These are phyloP conservation scores for Luvunga scandens DNA, from an alignment of 345 rosid species.

Conservation along the genomic window DNA sequence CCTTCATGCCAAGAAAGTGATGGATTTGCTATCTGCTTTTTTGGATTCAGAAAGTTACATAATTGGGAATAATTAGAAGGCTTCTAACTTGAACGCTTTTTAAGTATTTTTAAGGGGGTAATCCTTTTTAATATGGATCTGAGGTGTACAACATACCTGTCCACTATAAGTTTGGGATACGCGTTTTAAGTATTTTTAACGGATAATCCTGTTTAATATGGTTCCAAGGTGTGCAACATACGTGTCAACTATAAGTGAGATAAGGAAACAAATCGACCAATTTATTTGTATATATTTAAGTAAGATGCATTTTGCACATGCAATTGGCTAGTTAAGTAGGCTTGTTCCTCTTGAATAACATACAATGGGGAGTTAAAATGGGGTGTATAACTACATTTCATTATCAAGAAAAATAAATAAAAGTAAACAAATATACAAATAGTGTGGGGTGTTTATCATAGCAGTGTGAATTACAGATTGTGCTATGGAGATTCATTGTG, in stretches of 20 bases:
- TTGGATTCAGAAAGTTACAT: background rate
- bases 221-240: background rate
- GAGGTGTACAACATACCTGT: background rate
- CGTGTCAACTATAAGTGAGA: background rate
- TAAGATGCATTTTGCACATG: background rate
- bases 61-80: background rate
- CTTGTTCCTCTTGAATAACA: background rate
- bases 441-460: background rate
- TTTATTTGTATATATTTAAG: background rate
- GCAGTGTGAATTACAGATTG: background rate
- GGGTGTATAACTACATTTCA: background rate
- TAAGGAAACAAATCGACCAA: background rate
- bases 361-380: background rate
- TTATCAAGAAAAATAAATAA: background rate
- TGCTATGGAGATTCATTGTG: background rate
- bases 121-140: background rate
- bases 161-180: background rate
- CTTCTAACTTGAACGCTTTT: background rate
- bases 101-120: background rate
- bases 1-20: slow-evolving; percentile 4
- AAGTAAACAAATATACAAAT: background rate
- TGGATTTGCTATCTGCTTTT: background rate
- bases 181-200: background rate
- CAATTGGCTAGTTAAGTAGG: background rate
- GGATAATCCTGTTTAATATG: background rate